Evolutionary conservation across 108 stramenopile genomes (phyloP), one percentile per base, ranked within the genome.

Genomic region (Pseudonitzschia delicatissima): DNA sequence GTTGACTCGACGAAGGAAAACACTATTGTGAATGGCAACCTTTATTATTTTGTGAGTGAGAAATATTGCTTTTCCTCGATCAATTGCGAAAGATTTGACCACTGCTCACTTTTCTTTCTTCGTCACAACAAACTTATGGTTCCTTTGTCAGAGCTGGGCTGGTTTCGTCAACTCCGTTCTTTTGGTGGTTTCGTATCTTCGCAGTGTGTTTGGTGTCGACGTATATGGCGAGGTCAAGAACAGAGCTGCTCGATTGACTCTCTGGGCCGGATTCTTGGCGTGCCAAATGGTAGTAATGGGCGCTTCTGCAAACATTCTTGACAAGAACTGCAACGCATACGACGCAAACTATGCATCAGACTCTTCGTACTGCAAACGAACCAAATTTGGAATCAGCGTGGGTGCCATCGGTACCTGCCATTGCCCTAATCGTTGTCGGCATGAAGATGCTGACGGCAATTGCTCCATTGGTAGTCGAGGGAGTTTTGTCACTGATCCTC

Each of bases 231-330:
- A 83, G 66, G 66, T 93, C 13, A 62, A 69, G 27, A 77, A 53
- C 47, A 80, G 88, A 6, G 65, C 85, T 11, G 66, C 77, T 26
- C 78, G 92, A 20, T 63, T 93, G 53, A 79, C 68, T 18, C 29
- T 63, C 21, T 93, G 92, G 92, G 75, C 79, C 15, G 76, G 69
- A 18, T 45, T 93, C 40, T 67, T 89, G 68, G 79, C 77, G n/a
- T 75, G 74, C 23, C 69, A 58, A 62, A 59, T 90, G 69, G 77
- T 93, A 52, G 88, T 90, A 59, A 82, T 93, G 85, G 92, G 92
- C 33, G 67, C 86, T 17, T 72, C 72, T 45, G 87, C 86, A 18
- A 77, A 86, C 36, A 73, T 90, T 45, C 86, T 87, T 42, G 83
- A 88, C 57, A 78, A 78, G 48, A 74, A 86, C 50, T 93, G 92